Evolutionary conservation across 2,329 filamentous ascomycete species (phyloP), one percentile per base, ranked within the genome.

Genomic region (Leptosphaerulina australis): DNA sequence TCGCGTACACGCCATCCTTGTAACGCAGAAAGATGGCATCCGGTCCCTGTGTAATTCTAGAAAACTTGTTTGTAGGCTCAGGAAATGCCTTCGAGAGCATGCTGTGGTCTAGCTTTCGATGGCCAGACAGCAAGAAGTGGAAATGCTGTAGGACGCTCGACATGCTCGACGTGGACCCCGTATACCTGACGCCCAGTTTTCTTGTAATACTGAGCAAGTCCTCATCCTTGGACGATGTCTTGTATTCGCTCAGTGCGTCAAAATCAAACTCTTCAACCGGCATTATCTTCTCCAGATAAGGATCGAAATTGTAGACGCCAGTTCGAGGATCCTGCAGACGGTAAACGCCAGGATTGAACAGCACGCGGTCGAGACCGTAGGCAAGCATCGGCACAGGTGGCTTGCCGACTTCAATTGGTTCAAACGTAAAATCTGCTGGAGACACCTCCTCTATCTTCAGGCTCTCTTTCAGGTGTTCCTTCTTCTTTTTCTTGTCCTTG

Each of bases 121-220:
- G 97, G 5, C 81, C 77, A 0, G 93, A 97, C 8, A 99, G 79
- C 3, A 99, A 81, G 65, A 86, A 97, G 71, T 99, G 94, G 67
- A 99, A 96, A 64, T 99, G 95, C 2, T 88, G 83, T 34, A 99
- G 79, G 40, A 89, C 85, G 2, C 86, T 80, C 1, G 93, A 96
- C 91, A 97, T 96, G 74, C 93, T 97, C 1, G 94, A 99, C 0
- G 94, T 97, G 10, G 94, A 99, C 8, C 94, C 94, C 9, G 91
- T 87, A 68, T 95, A 99, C 67, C 88, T 95, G 70, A 86, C 91
- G 10, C 79, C 76, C 53, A 88, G 74, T 44, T 84, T 73, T 39
- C 79, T 78, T 2, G 90, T 89, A 31, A 94, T 82, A 1, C 79
- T 70, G n/a, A 87, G 81, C 10, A 99, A 79, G 4, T 80, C 84